Percentiles rank a stretch among this genome's conserved stretches.
phyloP scores from a whole-genome alignment of 2,329 filamentous ascomycete species.

The Arthroderma uncinatum region DNA sequence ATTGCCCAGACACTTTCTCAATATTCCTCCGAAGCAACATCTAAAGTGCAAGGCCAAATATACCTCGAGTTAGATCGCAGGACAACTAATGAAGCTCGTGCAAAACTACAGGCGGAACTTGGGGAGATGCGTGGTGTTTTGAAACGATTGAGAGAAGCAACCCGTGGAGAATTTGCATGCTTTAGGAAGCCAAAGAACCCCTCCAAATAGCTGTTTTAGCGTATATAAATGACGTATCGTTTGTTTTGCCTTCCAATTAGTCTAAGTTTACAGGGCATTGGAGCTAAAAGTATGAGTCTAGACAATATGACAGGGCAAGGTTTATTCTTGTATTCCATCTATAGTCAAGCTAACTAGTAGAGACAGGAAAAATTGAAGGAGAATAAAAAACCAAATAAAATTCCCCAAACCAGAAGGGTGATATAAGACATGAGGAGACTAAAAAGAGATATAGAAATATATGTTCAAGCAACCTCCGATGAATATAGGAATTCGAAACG shows the following conservation, averaged over 20 bases:
- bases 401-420: neutral
- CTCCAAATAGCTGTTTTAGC: neutral
- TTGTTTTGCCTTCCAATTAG: neutral
- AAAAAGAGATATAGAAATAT: neutral
- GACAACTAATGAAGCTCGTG: slow-evolving; percentile 76
- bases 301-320: neutral
- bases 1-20: slow-evolving; percentile 84
- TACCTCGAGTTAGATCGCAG: slow-evolving; percentile 83
- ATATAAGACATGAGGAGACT: neutral
- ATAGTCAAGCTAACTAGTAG: neutral
- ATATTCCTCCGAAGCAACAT: slow-evolving; percentile 75
- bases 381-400: neutral
- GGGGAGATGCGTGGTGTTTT: slow-evolving; percentile 79
- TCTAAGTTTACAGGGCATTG: neutral
- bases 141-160: slow-evolving; percentile 71
- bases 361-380: neutral
- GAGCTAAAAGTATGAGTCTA: neutral
- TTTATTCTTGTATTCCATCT: neutral
- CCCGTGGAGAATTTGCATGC: slow-evolving; percentile 77
- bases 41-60: slow-evolving; percentile 74
- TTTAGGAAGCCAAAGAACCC: slow-evolving; percentile 53
- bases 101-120: slow-evolving; percentile 70
- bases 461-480: too few relatives aligned
- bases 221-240: neutral
- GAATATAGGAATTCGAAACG: neutral